A percentile compares a stretch with the other conserved stretches of the same genome.
phyloP scores from a whole-genome alignment of 2,329 filamentous ascomycete species.

The Pseudopyrenochaeta lycopersici region DNA sequence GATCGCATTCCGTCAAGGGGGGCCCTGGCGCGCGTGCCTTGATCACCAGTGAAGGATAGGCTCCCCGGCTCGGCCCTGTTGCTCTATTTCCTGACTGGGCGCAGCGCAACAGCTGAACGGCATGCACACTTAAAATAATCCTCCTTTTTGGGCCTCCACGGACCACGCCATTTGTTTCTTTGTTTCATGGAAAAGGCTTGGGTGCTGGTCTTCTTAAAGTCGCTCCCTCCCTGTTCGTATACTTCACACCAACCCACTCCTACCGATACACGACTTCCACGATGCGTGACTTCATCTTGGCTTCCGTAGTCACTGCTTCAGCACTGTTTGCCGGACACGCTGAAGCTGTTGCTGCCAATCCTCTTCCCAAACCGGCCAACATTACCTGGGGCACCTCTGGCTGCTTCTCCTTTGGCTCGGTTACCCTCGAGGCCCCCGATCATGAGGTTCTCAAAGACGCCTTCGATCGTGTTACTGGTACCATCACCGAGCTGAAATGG shows the following conservation, averaged over 20 bases:
- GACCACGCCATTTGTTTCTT: conserved; percentile 8
- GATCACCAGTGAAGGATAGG: conserved; percentile 20
- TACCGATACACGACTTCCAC: background rate
- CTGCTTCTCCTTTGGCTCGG: conserved; percentile 53
- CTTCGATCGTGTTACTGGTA: conserved; percentile 60
- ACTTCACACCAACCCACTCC: background rate
- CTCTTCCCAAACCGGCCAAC: conserved; percentile 62
- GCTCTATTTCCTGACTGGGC: conserved; percentile 27
- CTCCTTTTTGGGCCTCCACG: conserved; percentile 18
- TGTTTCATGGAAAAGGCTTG: conserved; percentile 3
- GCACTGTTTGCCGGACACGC: conserved; percentile 48
- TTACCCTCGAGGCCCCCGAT: conserved; percentile 51
- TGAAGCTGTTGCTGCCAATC: conserved; percentile 61
- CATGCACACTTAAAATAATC: conserved; percentile 32
- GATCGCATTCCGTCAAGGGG: conserved; percentile 18
- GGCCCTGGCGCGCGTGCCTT: conserved; percentile 21
- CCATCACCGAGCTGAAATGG: conserved; percentile 63
- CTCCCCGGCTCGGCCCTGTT: conserved; percentile 20
- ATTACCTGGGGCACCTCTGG: conserved; percentile 64
- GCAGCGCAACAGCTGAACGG: conserved; percentile 5
- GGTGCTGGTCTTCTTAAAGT: conserved; percentile 1
- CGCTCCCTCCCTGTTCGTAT: conserved; percentile 11
- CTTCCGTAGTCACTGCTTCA: conserved; percentile 41
- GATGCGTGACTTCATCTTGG: conserved; percentile 44
- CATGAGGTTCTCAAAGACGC: conserved; percentile 53